Conservation (phyloP, 495 filamentous ascomycete genomes). For the Daldinia childiae region DNA sequence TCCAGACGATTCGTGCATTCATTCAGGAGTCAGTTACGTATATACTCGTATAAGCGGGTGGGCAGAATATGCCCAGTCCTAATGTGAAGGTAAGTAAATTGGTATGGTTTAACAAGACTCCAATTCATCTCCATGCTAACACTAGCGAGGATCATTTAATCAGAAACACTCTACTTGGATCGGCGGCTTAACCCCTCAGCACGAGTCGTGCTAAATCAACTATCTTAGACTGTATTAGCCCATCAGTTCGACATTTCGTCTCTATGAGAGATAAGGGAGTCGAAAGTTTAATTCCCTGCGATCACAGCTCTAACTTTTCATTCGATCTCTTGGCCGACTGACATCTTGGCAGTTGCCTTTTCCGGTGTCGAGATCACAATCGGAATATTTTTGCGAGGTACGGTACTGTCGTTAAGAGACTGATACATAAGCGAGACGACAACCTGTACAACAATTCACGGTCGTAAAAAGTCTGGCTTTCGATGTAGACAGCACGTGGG, state of each 20-base stretch:
- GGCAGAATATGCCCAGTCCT: slow-evolving; percentile 2
- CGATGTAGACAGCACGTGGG: neutral
- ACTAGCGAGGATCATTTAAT: slow-evolving; percentile 17
- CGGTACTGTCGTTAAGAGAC: slow-evolving; percentile 11
- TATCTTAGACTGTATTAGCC: slow-evolving; percentile 5
- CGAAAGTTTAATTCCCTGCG: neutral
- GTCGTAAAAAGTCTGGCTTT: slow-evolving; percentile 11
- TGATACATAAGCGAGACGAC: slow-evolving; percentile 19
- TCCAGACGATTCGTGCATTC: slow-evolving; percentile 19
- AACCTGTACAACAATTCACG: slow-evolving; percentile 16
- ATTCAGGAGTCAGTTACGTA: slow-evolving; percentile 24
- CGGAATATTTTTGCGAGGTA: slow-evolving; percentile 13
- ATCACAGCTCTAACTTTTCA: slow-evolving; percentile 1
- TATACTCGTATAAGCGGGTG: slow-evolving; percentile 24
- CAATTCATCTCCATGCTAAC: slow-evolving; percentile 12
- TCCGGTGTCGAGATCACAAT: slow-evolving; percentile 4
- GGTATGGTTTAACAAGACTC: slow-evolving; percentile 14
- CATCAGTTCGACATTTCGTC: slow-evolving; percentile 11
- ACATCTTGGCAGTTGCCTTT: slow-evolving; percentile 14
- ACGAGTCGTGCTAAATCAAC: slow-evolving; percentile 12
- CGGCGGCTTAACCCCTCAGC: slow-evolving; percentile 18
- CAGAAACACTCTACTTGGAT: slow-evolving; percentile 7
- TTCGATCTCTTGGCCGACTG: slow-evolving; percentile 22
- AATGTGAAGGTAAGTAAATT: slow-evolving; percentile 15
- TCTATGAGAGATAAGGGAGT: slow-evolving; percentile 12